Percentiles rank a stretch among this genome's conserved stretches.
These are phyloP conservation scores for Patellifolia procumbens DNA, from an alignment of 179 eudicot genomes.

Conservation along the genomic window DNA sequence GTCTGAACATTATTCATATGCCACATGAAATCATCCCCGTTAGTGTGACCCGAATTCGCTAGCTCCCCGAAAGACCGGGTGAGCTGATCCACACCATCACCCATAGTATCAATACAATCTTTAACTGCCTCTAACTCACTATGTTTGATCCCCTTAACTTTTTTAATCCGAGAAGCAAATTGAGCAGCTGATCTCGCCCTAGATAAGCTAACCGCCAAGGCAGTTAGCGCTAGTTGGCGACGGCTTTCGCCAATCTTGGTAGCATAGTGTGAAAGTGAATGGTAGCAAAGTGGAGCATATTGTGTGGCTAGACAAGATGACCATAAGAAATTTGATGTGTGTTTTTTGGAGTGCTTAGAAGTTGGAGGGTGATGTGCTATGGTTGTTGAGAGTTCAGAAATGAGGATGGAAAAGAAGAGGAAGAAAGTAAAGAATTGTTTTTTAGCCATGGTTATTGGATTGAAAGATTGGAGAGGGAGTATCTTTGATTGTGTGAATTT, in stretches of 20 bases:
- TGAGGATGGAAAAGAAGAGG: neutral
- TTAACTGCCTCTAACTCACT: conserved; percentile 46
- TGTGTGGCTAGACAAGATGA: conserved; percentile 54
- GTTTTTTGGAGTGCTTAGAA: conserved; percentile 13
- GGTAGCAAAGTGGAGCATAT: conserved; percentile 62
- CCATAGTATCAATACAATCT: conserved; percentile 54
- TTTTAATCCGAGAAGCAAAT: conserved; percentile 34
- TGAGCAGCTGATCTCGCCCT: conserved; percentile 39
- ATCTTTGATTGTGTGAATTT: neutral
- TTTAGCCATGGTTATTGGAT: conserved; percentile 28
- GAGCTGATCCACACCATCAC: conserved; percentile 48
- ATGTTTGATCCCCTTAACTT: conserved; percentile 32
- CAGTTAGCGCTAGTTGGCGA: conserved; percentile 45
- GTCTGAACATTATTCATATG: conserved; percentile 66
- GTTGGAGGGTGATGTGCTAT: conserved; percentile 5
- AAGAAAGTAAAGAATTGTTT: neutral
- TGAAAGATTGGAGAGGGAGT: no score
- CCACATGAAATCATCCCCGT: conserved; percentile 49
- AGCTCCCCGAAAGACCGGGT: conserved; percentile 52
- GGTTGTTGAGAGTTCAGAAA: conserved; percentile 17
- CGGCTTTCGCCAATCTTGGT: conserved; percentile 38
- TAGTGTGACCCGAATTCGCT: conserved; percentile 27
- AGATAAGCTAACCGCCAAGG: conserved; percentile 50
- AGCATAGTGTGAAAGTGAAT: conserved; percentile 44
- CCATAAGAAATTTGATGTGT: conserved; percentile 40